Base-by-base conservation (phyloP, 352 stramenopile species). In the Thraustochytrium sp. region DNA sequence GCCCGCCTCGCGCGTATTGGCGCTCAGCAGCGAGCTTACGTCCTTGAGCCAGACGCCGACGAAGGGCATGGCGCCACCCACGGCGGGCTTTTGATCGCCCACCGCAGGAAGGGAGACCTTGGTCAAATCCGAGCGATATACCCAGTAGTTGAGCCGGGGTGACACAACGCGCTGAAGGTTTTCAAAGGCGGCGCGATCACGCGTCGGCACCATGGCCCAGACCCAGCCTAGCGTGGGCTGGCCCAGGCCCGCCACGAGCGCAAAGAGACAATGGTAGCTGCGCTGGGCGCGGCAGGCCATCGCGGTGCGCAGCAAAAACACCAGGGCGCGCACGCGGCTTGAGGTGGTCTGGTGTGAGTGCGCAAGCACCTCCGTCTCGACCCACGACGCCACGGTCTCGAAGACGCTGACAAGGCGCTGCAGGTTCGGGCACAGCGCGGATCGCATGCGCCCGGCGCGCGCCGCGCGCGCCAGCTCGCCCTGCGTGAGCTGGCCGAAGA, bases 201-300 rank as follows among this genome's bases (percentile, higher is more conserved):
- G 18, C n/a, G 55, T 61, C 9, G 40, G 55, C 26, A 4, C 59
- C n/a, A 82, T 34, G 13, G 74, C 31, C 75, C 75, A 84, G 16
- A 84, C 44, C 75, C 75, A 84, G 34, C 23, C 13, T 8, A 84
- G 59, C 44, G 61, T 73, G 42, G 75, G 23, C 75, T 84, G 75
- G 18, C 61, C 61, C 16, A 84, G 75, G 13, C 55, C 75, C 4
- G 36, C 56, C 16, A 84, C 61, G 44, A 84, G 38, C 36, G 75
- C 75, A 83, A 84, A 84, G 16, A 84, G 31, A 21, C 68, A 38
- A 29, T 84, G 75, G 31, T 62, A 84, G 59, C 49, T 83, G 23
- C 36, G 29, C 5, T n/a, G 36, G 26, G 85, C 42, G 3, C 75
- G 75, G 55, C 55, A 84, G 34, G 53, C 68, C 23, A 51, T 16